These are phyloP conservation scores for Plasmodium ovale DNA, from an alignment of 169 alveolate genomes.

Conservation along the genomic window DNA sequence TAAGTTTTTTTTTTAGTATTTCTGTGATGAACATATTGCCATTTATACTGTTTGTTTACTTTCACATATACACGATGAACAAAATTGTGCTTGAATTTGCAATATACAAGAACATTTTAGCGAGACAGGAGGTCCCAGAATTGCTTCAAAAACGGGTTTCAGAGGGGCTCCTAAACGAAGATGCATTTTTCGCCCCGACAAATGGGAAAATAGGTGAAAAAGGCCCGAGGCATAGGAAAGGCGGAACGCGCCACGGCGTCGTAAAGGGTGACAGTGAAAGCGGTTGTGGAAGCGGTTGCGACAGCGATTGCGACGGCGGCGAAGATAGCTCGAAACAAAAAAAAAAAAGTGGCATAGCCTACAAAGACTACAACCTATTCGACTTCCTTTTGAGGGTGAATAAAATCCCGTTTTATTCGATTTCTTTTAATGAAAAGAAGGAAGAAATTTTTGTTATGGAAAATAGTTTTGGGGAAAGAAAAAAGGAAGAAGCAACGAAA, in stretches of 20 bases:
- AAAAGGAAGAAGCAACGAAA: neutral
- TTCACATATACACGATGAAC: constrained; percentile 36
- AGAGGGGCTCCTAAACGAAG: constrained; percentile 29
- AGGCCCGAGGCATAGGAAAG: neutral
- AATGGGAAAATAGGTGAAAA: neutral
- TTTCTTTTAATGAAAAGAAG: constrained; percentile 45
- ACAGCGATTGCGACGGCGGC: neutral
- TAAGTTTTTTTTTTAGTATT: constrained; percentile 43
- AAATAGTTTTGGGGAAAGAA: neutral
- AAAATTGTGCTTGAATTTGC: constrained; percentile 71
- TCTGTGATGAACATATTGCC: constrained; percentile 29
- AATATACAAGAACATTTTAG: constrained; percentile 44
- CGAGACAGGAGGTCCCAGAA: neutral
- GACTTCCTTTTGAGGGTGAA: constrained; percentile 48
- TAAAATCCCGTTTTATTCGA: constrained; percentile 51
- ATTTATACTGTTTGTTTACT: constrained; percentile 26
- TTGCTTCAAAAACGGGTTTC: neutral
- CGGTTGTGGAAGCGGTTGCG: neutral
- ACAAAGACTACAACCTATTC: constrained; percentile 3
- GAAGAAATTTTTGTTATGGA: constrained; percentile 58
- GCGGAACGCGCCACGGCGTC: no score
- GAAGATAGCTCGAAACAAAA: neutral
- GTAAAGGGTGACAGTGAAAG: neutral
- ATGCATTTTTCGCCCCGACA: constrained; percentile 8
- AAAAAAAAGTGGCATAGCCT: constrained; percentile 1